These are phyloP conservation scores for Aspergillus pseudoviridinutans DNA, from an alignment of 2,329 filamentous ascomycete species.

Conservation along the genomic window DNA sequence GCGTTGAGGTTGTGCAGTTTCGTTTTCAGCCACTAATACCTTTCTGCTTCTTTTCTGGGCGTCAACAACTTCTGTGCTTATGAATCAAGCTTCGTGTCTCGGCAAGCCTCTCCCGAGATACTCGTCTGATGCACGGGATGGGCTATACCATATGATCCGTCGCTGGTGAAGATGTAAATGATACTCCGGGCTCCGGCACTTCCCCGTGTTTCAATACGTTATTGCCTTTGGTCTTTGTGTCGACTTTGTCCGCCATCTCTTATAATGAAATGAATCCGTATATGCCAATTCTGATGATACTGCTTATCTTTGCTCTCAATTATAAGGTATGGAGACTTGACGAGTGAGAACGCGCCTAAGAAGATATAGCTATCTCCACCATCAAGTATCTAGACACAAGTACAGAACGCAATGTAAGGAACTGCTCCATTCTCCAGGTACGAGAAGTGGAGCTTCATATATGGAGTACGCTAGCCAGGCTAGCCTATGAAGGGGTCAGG, in stretches of 20 bases:
- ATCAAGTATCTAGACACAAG: background rate
- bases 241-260: slow-evolving; percentile 6
- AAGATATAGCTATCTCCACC: background rate
- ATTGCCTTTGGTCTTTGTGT: slow-evolving; percentile 15
- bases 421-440: background rate
- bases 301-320: background rate
- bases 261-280: background rate
- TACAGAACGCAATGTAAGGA: background rate
- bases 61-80: slow-evolving; percentile 30
- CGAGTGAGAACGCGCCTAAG: background rate
- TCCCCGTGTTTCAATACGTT: slow-evolving; percentile 32
- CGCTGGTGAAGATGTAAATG: slow-evolving; percentile 41
- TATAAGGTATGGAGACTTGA: background rate
- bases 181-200: slow-evolving; percentile 38
- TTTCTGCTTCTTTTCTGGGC: slow-evolving; percentile 31
- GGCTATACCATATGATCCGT: slow-evolving; percentile 24
- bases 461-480: background rate
- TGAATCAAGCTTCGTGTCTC: slow-evolving; percentile 24
- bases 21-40: slow-evolving; percentile 36
- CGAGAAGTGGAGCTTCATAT: background rate
- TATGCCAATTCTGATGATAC: slow-evolving; percentile 11
- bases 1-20: slow-evolving; percentile 28
- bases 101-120: slow-evolving; percentile 26
- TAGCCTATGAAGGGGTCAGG: background rate
- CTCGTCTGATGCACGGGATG: slow-evolving; percentile 21